Base-by-base conservation (phyloP, 2,329 filamentous ascomycete genomes). In the Aspergillus tanneri region DNA sequence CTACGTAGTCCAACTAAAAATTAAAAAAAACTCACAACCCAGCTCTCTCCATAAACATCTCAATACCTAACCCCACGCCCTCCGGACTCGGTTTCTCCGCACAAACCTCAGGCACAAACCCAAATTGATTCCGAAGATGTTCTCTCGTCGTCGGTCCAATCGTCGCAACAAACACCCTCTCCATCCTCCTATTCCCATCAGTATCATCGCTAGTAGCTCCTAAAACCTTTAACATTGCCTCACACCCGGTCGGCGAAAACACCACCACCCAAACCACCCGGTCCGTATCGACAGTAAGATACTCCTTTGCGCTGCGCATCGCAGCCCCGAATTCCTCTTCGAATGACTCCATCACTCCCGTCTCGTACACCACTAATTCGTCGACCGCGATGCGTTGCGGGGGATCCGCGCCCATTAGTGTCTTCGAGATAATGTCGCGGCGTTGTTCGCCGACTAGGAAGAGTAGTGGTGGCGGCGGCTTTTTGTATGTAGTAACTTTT, bases 111-210 rank as follows among this genome's bases (percentile, higher is more conserved):
- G 73, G 66, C 48, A 72, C 66, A 52, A 77, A 70, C 16, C 67
- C 72, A 60, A 70, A 73, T 18, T 65, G 63, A 28, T 53, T 56
- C 6, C 58, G 54, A 44, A 99, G 72, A 70, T 89, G 84, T 57
- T 90, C 84, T 54, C 85, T 79, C 9, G 93, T 99, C 14, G 93
- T 99, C 10, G 93, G 92, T 0, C 93, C 93, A 68, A 99, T 99
- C 0, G 91, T 95, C 11, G 86, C 89, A 52, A 97, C 76, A 53
- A 81, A 83, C 1, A 84, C 48, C 39, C 38, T 55, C 43, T 34
- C 30, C 14, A 30, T 41, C 47, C 23, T 11, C 12, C 40, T 36
- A 18, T 43, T 27, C n/a, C 66, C 41, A 49, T 35, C 25, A 19
- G 18, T 34, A 9, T 9, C 25, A 30, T 16, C 44, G 12, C 35